Evolutionary conservation across 768 basidiomycete species (phyloP), one percentile per base, ranked within the genome.

Genomic region (Tylopilus subfusipes): DNA sequence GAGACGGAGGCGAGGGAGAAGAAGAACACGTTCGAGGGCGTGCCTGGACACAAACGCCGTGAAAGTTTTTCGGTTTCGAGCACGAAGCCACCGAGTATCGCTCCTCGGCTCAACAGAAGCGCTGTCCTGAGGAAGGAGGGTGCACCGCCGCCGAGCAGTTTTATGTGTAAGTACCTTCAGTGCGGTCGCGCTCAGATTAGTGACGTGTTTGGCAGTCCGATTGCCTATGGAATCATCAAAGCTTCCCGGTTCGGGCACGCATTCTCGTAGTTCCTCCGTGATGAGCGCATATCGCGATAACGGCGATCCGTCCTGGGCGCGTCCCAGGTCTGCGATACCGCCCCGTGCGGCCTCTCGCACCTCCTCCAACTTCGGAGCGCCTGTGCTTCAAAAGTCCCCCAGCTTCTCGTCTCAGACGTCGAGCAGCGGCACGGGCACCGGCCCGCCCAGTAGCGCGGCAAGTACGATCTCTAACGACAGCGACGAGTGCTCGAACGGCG

Each of bases 31-130:
- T 93, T 92, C 61, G 86, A 87, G 0, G 89, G 89, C 31, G 85
- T 93, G 4, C 90, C 91, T 6, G 90, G 90, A 0, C 90, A 93
- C 63, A 93, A 93, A 71, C 77, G 90, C 51, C 74, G 86, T 25
- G 88, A 90, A 65, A 82, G 81, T 14, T 84, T 93, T 57, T 68
- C 82, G 7, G 91, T 93, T 10, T 78, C 85, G 18, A 81, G 79
- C 56, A 75, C 73, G 11, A 66, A 64, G 47, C 59, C 74, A 11
- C 80, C 80, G 10, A 65, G 66, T 1, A 72, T 80, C n/a, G 55
- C 65, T 6, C 81, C 82, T 7, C 68, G 77, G 18, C 63, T 69
- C 31, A 82, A 81, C 58, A 70, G 58, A 59, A 77, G 76, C 47
- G 76, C 80, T 21, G 64, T 69, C 12, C 58, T 81, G 55, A 68